Evolutionary conservation across 176 grass and related monocot genomes (phyloP).

Genomic region (Avena eriantha): DNA sequence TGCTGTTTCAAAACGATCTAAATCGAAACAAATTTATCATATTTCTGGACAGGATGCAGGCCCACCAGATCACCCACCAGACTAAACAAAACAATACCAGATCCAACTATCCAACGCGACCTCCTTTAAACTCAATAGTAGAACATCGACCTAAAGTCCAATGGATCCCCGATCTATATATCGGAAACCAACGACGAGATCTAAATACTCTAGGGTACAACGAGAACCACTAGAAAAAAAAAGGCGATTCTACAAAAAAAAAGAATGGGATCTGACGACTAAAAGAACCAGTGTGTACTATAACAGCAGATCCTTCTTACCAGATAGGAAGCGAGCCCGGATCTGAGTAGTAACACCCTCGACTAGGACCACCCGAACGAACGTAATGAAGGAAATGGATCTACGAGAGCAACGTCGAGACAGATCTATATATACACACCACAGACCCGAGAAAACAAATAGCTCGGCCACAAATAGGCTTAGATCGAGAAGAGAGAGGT

Average conservation of each 20-base stretch:
- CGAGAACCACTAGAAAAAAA: not conserved
- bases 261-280: constrained; percentile 26
- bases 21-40: not conserved
- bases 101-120: constrained; percentile 19
- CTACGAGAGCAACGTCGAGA: not conserved
- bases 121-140: not conserved
- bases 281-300: fast-evolving
- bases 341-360: not conserved
- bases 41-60: not conserved
- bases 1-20: not conserved
- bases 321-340: not conserved
- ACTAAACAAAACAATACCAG: not conserved
- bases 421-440: constrained; percentile 50
- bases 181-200: not conserved
- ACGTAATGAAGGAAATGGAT: constrained; percentile 11
- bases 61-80: not conserved
- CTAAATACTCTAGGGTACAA: not conserved
- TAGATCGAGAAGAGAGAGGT: not conserved
- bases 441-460: too few relatives aligned
- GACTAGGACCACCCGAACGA: not conserved
- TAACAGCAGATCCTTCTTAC: not conserved
- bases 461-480: constrained; percentile 33
- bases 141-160: not conserved
- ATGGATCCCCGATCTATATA: constrained; percentile 33
- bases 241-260: not conserved